Percentiles rank a stretch among this genome's conserved stretches.
Evolutionary conservation across 2,329 filamentous ascomycete species (phyloP).

Genomic region (Thielaviopsis euricoi): DNA sequence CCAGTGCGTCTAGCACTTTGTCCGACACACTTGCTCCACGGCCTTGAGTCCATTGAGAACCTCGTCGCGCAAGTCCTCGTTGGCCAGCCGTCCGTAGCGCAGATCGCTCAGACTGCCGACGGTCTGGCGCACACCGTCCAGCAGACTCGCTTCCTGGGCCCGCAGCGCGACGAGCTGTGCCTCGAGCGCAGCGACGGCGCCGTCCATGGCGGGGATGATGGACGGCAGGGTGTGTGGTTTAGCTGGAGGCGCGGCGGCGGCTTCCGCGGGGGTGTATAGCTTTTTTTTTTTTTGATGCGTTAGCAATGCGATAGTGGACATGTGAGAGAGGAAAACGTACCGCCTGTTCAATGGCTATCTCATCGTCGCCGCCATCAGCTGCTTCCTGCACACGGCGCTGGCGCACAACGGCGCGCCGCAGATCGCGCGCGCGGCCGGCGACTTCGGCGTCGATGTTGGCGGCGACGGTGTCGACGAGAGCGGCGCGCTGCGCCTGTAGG

Average conservation of each 20-base stretch:
- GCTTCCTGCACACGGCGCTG: conserved; percentile 30
- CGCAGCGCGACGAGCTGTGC: conserved; percentile 50
- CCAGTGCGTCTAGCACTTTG: not conserved
- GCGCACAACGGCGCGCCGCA: conserved; percentile 40
- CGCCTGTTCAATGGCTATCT: conserved; percentile 44
- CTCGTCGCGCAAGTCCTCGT: conserved; percentile 45
- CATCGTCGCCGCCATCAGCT: conserved; percentile 40
- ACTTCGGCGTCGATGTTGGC: conserved; percentile 49
- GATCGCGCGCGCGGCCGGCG: conserved; percentile 23
- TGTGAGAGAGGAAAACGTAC: conserved; percentile 21
- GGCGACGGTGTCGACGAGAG: conserved; percentile 50
- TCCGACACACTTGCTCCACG: conserved; percentile 20
- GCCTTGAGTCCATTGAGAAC: conserved; percentile 49
- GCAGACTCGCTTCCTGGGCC: conserved; percentile 42
- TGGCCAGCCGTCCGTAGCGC: conserved; percentile 60
- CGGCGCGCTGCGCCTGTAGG: conserved; percentile 56
- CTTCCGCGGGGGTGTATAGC: conserved; percentile 36
- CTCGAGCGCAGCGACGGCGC: conserved; percentile 48
- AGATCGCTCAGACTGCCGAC: conserved; percentile 67
- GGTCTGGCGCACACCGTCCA: conserved; percentile 45
- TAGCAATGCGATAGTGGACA: not conserved
- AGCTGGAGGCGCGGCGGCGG: conserved; percentile 24
- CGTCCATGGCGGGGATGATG: conserved; percentile 52
- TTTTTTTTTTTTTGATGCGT: conserved; percentile 17
- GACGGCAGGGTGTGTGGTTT: conserved; percentile 44